Base-by-base conservation (phyloP, 345 rosid genomes). In the Durio zibethinus region DNA sequence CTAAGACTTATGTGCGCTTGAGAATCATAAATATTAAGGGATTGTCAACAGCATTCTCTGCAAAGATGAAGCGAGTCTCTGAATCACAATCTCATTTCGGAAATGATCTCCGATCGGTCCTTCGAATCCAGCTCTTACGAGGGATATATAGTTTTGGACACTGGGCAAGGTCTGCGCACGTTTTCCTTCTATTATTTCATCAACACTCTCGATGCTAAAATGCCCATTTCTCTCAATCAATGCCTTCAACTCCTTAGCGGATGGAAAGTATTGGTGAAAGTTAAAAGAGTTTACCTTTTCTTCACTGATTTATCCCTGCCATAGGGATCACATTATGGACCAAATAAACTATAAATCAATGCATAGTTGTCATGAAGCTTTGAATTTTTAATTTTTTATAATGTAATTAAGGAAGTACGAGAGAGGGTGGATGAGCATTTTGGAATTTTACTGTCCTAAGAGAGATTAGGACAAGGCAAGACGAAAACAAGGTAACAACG, bases 251-350 rank as follows among this genome's bases (percentile, higher is more conserved):
- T 80, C 76, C 45, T 48, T 52, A 0, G 82, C 48, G 0, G 82
- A 43, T 50, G 79, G 64, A 5, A 52, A 36, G 57, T 80, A 60
- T 10, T 35, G 7, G 6, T 76, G 82, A 76, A 80, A 10, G 54
- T 80, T 75, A 10, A 80, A 76, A 16, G 79, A 80, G 36, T 61
- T 42, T 27, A 70, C 21, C 38, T 61, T 80, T 23, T 60, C 82
- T 48, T 61, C 76, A 36, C 25, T 50, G 31, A 75, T 14, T 9
- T 38, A 15, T 59, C 82, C 82, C 79, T 80, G 57, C 38, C 48
- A 57, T 56, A 20, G 33, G 27, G 40, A 29, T 65, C 10, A 38
- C 59, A 20, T 31, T 2, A 15, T 29, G 56, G n/a, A 10, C 12
- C 33, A 29, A n/a, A 25, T 14, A 2, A 47, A 47, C 52, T 10